A percentile compares a stretch with the other conserved stretches of the same genome.
Evolutionary conservation across 768 basidiomycete genomes (phyloP).

Genomic region (Ramaria rubella): DNA sequence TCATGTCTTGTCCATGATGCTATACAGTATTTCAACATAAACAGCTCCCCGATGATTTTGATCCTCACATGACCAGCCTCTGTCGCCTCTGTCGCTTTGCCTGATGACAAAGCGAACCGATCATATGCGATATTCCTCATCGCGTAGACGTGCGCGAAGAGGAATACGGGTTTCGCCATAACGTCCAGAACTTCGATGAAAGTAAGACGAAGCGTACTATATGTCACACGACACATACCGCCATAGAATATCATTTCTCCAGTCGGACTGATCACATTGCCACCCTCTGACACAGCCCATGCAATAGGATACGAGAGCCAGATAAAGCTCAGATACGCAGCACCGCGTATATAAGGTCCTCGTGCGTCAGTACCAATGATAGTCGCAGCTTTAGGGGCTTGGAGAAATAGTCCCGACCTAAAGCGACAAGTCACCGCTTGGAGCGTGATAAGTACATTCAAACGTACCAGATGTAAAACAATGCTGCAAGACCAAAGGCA

Average conservation of each 20-base stretch:
- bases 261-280: constrained; percentile 39
- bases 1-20: too few species aligned
- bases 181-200: not conserved
- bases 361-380: constrained; percentile 20
- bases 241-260: constrained; percentile 3
- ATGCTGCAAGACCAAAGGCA: too few species aligned
- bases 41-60: too few species aligned
- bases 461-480: constrained; percentile 46
- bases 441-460: not conserved
- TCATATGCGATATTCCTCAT: constrained; percentile 4
- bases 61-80: not conserved
- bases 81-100: not conserved
- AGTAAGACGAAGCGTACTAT: not conserved
- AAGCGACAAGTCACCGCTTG: not conserved
- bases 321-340: constrained; percentile 43
- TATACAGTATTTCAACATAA: too few species aligned
- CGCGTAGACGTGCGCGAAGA: not conserved
- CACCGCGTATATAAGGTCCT: constrained; percentile 27
- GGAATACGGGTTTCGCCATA: not conserved
- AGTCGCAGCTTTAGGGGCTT: constrained; percentile 23
- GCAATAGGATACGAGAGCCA: constrained; percentile 53
- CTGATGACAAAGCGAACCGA: not conserved
- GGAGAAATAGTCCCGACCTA: constrained; percentile 28
- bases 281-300: constrained; percentile 50
- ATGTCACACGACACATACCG: not conserved